Conservation (phyloP, 2,329 filamentous ascomycete genomes). For the Epichloe hybrida region DNA sequence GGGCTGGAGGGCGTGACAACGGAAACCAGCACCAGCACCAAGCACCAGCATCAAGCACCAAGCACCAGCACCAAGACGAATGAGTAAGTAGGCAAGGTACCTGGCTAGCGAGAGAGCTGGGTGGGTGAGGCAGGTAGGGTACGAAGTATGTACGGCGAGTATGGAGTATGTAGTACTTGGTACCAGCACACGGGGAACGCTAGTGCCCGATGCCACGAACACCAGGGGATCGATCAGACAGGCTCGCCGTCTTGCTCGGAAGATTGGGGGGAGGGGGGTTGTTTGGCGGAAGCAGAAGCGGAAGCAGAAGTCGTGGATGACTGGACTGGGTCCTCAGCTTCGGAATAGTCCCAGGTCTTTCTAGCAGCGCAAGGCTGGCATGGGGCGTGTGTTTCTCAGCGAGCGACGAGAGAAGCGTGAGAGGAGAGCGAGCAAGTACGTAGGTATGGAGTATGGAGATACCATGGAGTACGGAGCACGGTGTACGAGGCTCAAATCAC, state of each 20-base stretch:
- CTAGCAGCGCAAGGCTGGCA: background rate
- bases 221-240: background rate
- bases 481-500: too few relatives aligned
- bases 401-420: too few relatives aligned
- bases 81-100: background rate
- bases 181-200: background rate
- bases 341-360: background rate
- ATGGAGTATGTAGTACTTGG: background rate
- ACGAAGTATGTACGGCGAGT: background rate
- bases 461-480: too few relatives aligned
- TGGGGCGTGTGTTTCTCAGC: background rate
- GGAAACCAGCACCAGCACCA: constrained; percentile 6
- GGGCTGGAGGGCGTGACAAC: constrained; percentile 11
- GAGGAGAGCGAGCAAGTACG: too few relatives aligned
- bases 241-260: background rate
- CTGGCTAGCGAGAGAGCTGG: background rate
- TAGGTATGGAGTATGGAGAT: too few relatives aligned
- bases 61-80: background rate
- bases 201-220: background rate
- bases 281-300: too few relatives aligned
- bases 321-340: background rate
- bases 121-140: background rate
- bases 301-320: background rate
- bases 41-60: too few relatives aligned
- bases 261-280: too few relatives aligned